Evolutionary conservation across 345 rosid genomes (phyloP).

Genomic region (Citrus sinensis): DNA sequence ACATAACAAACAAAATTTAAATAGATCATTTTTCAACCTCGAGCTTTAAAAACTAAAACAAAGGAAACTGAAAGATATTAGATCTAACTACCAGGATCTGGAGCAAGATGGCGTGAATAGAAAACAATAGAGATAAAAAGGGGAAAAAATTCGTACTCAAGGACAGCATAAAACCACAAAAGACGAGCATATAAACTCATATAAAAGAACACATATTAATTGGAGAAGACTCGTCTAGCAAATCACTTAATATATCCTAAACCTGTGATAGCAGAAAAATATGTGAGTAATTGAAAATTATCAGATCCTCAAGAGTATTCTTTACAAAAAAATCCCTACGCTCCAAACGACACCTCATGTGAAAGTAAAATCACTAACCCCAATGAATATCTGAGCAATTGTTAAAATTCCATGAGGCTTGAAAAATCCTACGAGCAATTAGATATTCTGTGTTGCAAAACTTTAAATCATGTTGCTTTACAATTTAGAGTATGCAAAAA

Average conservation of each 20-base stretch:
- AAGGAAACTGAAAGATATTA: background rate
- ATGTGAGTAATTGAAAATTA: background rate
- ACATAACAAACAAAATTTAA: constrained; percentile 14
- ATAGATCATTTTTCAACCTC: constrained; percentile 1
- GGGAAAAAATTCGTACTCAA: background rate
- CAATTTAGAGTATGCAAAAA: background rate
- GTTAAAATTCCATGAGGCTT: background rate
- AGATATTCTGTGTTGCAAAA: background rate
- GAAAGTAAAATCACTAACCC: background rate
- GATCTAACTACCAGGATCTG: background rate
- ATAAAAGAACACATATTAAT: background rate
- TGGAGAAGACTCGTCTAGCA: background rate
- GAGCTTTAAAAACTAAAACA: constrained; percentile 2
- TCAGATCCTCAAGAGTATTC: background rate
- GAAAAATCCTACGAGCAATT: background rate
- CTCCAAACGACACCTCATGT: background rate
- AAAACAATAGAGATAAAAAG: background rate
- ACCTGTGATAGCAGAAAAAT: background rate
- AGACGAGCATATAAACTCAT: background rate
- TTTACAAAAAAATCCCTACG: background rate
- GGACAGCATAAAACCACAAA: background rate
- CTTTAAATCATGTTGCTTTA: background rate
- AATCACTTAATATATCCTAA: background rate
- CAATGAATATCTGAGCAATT: background rate
- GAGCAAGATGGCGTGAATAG: background rate